Percentiles rank a stretch among this genome's conserved stretches.
These are phyloP conservation scores for sunflower (Helianthus annuus) DNA, from an alignment of 129 eudicot species.

Conservation along the genomic window DNA sequence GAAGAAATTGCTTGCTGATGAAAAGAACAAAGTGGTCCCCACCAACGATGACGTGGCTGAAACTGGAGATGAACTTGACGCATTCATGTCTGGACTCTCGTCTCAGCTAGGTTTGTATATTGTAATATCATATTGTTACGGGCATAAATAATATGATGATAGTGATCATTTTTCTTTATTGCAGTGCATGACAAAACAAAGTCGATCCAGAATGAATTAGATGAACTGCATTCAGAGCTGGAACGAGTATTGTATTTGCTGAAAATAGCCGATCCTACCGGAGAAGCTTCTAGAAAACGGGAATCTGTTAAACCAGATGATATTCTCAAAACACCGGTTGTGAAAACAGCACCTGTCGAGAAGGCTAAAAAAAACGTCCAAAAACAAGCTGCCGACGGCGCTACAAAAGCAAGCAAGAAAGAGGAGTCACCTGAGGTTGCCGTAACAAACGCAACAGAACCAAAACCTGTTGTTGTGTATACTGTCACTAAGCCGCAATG, in stretches of 20 bases:
- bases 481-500: constrained; percentile 83
- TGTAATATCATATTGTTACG: not conserved
- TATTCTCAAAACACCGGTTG: constrained; percentile 25
- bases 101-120: constrained; percentile 73
- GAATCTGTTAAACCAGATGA: constrained; percentile 36
- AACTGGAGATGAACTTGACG: constrained; percentile 87
- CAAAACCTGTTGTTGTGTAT: constrained; percentile 47
- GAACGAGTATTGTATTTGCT: constrained; percentile 85
- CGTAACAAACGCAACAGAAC: constrained; percentile 36
- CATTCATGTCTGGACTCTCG: constrained; percentile 87
- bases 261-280: constrained; percentile 88
- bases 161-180: constrained; percentile 11
- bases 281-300: constrained; percentile 76
- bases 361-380: constrained; percentile 26
- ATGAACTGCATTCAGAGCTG: constrained; percentile 64
- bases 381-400: constrained; percentile 34
- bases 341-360: constrained; percentile 33
- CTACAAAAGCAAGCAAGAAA: constrained; percentile 33
- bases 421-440: constrained; percentile 34
- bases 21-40: constrained; percentile 46
- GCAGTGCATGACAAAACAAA: constrained; percentile 67
- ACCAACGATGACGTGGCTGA: constrained; percentile 43
- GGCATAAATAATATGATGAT: not conserved
- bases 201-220: constrained; percentile 62
- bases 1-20: constrained; percentile 54